phyloP scores from a whole-genome alignment of 2,329 filamentous ascomycete species.

The Clathrospora elynae region DNA sequence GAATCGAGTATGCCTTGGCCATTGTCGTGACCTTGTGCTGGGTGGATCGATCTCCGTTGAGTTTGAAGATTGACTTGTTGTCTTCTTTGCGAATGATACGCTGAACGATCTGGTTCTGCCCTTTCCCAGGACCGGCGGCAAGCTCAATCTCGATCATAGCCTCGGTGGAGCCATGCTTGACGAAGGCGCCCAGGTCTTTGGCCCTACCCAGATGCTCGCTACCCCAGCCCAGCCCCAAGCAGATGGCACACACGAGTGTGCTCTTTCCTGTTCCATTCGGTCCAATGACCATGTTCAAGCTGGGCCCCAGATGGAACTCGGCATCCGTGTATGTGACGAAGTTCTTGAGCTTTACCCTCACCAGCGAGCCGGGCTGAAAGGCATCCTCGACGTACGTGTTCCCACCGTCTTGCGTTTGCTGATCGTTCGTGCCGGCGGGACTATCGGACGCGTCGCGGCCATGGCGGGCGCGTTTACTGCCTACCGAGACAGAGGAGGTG shows the following conservation, averaged over 20 bases:
- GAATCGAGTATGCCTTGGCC: slow-evolving; percentile 77
- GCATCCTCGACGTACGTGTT: slow-evolving; percentile 21
- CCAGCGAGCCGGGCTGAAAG: slow-evolving; percentile 76
- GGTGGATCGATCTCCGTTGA: slow-evolving; percentile 68
- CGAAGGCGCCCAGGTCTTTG: slow-evolving; percentile 83
- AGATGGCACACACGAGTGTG: slow-evolving; percentile 95
- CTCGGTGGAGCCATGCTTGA: slow-evolving; percentile 81
- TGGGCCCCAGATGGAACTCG: slow-evolving; percentile 88
- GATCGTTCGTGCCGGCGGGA: slow-evolving; percentile 11
- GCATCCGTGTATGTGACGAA: slow-evolving; percentile 95
- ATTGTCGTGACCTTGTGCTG: slow-evolving; percentile 70
- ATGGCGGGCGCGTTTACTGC: slow-evolving; percentile 43
- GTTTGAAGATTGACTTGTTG: slow-evolving; percentile 77
- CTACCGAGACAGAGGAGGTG: slow-evolving; percentile 24
- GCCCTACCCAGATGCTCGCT: slow-evolving; percentile 78
- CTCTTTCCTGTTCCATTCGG: slow-evolving; percentile 99
- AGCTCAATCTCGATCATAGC: slow-evolving; percentile 92
- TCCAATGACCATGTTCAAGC: slow-evolving; percentile 97
- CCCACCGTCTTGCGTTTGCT: slow-evolving; percentile 10
- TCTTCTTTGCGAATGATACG: slow-evolving; percentile 81
- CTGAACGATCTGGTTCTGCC: slow-evolving; percentile 72
- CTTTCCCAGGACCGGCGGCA: slow-evolving; percentile 62
- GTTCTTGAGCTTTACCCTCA: slow-evolving; percentile 81
- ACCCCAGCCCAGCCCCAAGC: slow-evolving; percentile 83
- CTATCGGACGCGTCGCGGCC: slow-evolving; percentile 37